phyloP scores from a whole-genome alignment of 1,284 basidiomycete genomes.

The Austroboletus rostrupii region DNA sequence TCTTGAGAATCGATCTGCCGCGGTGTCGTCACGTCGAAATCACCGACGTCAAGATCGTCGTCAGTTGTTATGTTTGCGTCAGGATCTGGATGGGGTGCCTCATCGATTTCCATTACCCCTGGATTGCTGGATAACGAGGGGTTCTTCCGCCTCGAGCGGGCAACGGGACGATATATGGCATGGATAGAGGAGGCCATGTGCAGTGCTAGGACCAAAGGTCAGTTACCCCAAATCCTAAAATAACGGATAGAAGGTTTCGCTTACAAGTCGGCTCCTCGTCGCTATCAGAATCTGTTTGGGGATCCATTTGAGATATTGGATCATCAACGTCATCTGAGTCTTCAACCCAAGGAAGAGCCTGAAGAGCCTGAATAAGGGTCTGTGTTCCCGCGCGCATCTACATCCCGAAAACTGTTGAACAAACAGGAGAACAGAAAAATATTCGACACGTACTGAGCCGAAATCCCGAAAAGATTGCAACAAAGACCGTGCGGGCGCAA shows the following conservation, averaged over 20 bases:
- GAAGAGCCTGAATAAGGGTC: slow-evolving; percentile 79
- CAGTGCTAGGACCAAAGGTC: slow-evolving; percentile 11
- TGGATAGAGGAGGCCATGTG: slow-evolving; percentile 80
- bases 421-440: background rate
- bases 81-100: slow-evolving; percentile 27
- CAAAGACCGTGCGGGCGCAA: slow-evolving; percentile 40
- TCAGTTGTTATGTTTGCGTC: slow-evolving; percentile 28
- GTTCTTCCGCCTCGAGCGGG: slow-evolving; percentile 52
- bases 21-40: slow-evolving; percentile 50
- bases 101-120: slow-evolving; percentile 17
- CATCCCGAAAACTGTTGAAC: slow-evolving; percentile 14
- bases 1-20: slow-evolving; percentile 32
- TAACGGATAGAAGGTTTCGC: slow-evolving; percentile 16
- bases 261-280: slow-evolving; percentile 50
- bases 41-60: slow-evolving; percentile 59
- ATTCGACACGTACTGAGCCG: slow-evolving; percentile 52
- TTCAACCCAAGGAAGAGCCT: slow-evolving; percentile 73
- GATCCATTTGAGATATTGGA: slow-evolving; percentile 38
- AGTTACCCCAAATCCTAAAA: background rate
- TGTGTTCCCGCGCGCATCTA: slow-evolving; percentile 82
- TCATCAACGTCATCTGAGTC: slow-evolving; percentile 67
- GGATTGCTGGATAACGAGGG: slow-evolving; percentile 27
- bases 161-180: slow-evolving; percentile 78
- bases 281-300: slow-evolving; percentile 48
- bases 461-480: slow-evolving; percentile 55